Percentiles rank a stretch among this genome's conserved stretches.
Evolutionary conservation across 78 protist species (phyloP).

Genomic region (Polysphondylium violaceum): DNA sequence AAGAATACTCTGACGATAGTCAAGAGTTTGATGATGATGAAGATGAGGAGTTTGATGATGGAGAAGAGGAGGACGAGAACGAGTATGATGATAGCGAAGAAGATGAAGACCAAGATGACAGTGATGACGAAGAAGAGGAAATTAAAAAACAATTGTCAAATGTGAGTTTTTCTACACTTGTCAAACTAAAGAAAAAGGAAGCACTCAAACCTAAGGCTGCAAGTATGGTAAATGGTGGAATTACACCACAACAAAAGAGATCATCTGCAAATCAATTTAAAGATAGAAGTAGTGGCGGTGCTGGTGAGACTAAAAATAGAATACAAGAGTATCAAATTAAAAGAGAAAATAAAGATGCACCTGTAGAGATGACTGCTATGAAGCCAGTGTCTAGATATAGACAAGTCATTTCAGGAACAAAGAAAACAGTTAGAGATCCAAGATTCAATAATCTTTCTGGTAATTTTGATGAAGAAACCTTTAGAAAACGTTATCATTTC

Average conservation of each 20-base stretch:
- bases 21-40: constrained; percentile 4
- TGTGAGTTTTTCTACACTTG: constrained; percentile 38
- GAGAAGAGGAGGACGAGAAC: not conserved
- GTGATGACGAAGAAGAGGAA: constrained; percentile 17
- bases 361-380: constrained; percentile 55
- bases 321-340: not conserved
- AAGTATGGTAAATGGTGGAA: too few species aligned
- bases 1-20: not conserved
- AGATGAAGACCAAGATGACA: constrained; percentile 6
- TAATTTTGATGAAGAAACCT: constrained; percentile 34
- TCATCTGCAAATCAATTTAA: not conserved
- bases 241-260: not conserved
- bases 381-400: constrained; percentile 61
- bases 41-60: not conserved
- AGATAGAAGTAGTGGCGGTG: not conserved
- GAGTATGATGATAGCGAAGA: constrained; percentile 9
- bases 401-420: constrained; percentile 15
- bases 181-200: constrained; percentile 8
- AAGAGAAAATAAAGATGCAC: constrained; percentile 34
- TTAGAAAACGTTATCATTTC: constrained; percentile 38
- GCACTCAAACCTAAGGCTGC: not conserved
- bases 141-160: constrained; percentile 42
- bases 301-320: not conserved
- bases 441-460: constrained; percentile 41
- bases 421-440: constrained; percentile 32